These are phyloP conservation scores for Phytopythium helicoides DNA, from an alignment of 352 stramenopile species.

Conservation along the genomic window DNA sequence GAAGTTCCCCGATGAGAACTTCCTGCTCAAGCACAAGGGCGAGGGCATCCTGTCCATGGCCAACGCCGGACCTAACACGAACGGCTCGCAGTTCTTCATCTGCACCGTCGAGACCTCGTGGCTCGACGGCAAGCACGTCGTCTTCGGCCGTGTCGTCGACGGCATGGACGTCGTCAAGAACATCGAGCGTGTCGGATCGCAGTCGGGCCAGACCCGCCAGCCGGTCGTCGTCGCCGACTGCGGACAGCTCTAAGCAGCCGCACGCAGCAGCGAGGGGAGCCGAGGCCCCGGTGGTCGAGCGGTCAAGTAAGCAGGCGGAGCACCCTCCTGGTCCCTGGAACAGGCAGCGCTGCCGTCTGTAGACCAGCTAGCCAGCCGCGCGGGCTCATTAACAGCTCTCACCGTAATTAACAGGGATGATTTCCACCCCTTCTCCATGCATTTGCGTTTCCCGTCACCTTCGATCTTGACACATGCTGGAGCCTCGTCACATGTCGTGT, in stretches of 20 bases:
- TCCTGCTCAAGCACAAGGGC: conserved; percentile 89
- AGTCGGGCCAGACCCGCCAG: conserved; percentile 89
- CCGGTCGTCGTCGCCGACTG: conserved; percentile 94
- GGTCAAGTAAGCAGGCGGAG: too few species aligned
- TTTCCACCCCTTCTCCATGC: too few species aligned
- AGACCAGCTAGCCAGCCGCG: too few species aligned
- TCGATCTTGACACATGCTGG: too few species aligned
- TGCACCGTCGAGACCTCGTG: conserved; percentile 89
- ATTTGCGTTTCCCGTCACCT: too few species aligned
- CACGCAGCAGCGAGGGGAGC: too few species aligned
- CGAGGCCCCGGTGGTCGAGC: too few species aligned
- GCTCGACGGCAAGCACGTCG: conserved; percentile 91
- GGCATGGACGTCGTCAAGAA: conserved; percentile 97
- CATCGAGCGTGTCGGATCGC: conserved; percentile 95
- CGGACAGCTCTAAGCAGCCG: conserved; percentile 76
- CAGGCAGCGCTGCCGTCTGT: too few species aligned
- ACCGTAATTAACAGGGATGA: too few species aligned
- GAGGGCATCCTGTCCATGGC: conserved; percentile 95
- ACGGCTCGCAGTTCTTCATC: conserved; percentile 98
- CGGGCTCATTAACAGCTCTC: too few species aligned
- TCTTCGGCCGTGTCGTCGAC: conserved; percentile 96
- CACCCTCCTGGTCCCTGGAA: too few species aligned
- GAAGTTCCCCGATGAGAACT: conserved; percentile 98
- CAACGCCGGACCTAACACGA: conserved; percentile 96
- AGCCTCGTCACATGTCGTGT: too few species aligned